Conservation (phyloP, 257 asterid genomes). For the Parsonsia alboflavescens region DNA sequence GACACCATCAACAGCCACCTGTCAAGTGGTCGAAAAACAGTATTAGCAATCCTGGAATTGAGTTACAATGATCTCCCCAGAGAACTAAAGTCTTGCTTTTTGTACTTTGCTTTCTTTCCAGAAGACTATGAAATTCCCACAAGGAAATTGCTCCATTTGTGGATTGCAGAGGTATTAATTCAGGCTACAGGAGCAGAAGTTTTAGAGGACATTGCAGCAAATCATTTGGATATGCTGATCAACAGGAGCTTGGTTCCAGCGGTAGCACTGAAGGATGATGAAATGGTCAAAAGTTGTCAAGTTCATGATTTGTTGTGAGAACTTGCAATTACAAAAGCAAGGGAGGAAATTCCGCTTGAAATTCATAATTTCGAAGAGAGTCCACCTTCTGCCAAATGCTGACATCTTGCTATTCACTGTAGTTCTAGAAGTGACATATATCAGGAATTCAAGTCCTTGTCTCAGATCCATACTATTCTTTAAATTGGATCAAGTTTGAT, state of each 20-base stretch:
- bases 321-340: conserved; percentile 14
- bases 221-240: conserved; percentile 14
- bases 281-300: conserved; percentile 20
- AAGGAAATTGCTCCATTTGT: conserved; percentile 20
- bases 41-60: conserved; percentile 7
- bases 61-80: conserved; percentile 27
- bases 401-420: not conserved
- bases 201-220: conserved; percentile 20
- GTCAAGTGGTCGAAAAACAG: not conserved
- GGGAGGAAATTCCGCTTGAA: conserved; percentile 6
- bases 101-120: conserved; percentile 25
- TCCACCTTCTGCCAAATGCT: conserved; percentile 1
- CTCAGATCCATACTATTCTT: conserved; percentile 9
- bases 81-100: conserved; percentile 18
- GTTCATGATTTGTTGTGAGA: conserved; percentile 24
- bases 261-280: not conserved
- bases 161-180: conserved; percentile 32
- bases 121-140: conserved; percentile 18
- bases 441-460: not conserved
- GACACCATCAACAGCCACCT: not conserved
- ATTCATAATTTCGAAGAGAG: not conserved
- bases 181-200: not conserved
- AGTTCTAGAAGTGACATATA: not conserved
- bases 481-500: not conserved
- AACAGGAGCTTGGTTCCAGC: conserved; percentile 19